Evolutionary conservation across 768 basidiomycete species (phyloP).

Genomic region (Favolaschia claudopus): DNA sequence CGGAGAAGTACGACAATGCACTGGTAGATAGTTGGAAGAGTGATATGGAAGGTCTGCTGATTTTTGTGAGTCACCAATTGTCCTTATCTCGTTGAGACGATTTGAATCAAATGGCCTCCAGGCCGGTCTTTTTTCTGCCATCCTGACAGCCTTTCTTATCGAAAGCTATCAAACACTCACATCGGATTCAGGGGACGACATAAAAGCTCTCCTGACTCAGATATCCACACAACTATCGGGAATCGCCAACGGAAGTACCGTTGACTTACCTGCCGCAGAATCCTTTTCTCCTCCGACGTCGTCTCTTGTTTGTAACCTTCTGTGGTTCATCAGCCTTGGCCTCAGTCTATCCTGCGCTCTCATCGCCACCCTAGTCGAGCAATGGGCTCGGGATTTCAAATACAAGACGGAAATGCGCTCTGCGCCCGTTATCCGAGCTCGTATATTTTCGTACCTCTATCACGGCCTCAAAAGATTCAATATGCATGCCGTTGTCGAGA

Average conservation of each 20-base stretch:
- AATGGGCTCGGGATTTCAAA: not conserved
- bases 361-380: not conserved
- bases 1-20: not conserved
- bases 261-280: too few species aligned
- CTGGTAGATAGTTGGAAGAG: not conserved
- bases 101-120: not conserved
- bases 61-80: not conserved
- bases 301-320: not conserved
- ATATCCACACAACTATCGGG: not conserved
- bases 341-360: conserved; percentile 11
- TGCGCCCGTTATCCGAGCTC: not conserved
- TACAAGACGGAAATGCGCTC: not conserved
- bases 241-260: not conserved
- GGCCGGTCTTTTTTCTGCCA: conserved; percentile 12
- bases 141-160: conserved; percentile 8
- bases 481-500: too few species aligned
- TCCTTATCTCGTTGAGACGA: too few species aligned
- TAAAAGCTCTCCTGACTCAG: not conserved
- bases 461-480: too few species aligned
- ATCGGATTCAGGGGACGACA: not conserved
- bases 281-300: not conserved
- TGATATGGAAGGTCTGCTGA: not conserved
- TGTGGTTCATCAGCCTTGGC: conserved; percentile 9
- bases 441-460: conserved; percentile 3
- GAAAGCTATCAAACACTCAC: conserved; percentile 2